Conservation (phyloP, 1,284 basidiomycete genomes). For the Ganoderma leucocontextum region DNA sequence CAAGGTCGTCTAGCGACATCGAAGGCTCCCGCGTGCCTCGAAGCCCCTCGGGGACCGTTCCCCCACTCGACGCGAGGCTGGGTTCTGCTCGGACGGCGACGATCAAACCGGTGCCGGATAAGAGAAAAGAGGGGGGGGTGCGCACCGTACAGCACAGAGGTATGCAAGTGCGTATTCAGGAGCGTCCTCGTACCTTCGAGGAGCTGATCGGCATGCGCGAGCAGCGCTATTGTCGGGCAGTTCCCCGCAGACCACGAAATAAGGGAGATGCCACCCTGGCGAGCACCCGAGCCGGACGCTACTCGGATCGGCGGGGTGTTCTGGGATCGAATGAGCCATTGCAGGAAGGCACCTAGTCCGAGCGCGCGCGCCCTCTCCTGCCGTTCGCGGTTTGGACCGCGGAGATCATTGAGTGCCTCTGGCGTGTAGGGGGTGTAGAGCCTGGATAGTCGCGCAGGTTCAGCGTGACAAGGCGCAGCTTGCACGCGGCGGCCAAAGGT, state of each 20-base stretch:
- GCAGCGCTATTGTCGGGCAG: slow-evolving; percentile 28
- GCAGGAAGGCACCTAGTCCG: slow-evolving; percentile 41
- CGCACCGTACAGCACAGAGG: slow-evolving; percentile 38
- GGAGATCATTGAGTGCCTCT: slow-evolving; percentile 38
- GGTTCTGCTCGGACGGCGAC: slow-evolving; percentile 10
- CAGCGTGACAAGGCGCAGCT: slow-evolving; percentile 41
- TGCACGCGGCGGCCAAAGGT: slow-evolving; percentile 35
- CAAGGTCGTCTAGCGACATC: slow-evolving; percentile 19
- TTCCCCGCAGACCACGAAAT: slow-evolving; percentile 41
- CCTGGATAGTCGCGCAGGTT: slow-evolving; percentile 45
- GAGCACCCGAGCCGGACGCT: slow-evolving; percentile 1
- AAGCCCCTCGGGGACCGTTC: slow-evolving; percentile 11
- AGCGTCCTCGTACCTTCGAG: slow-evolving; percentile 28
- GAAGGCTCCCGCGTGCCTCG: slow-evolving; percentile 8
- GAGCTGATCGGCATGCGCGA: slow-evolving; percentile 36
- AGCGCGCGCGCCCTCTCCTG: slow-evolving; percentile 33
- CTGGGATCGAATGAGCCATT: slow-evolving; percentile 35
- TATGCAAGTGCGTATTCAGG: slow-evolving; percentile 34
- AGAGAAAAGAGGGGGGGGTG: not conserved
- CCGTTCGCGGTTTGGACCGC: slow-evolving; percentile 22
- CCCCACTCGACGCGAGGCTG: slow-evolving; percentile 12
- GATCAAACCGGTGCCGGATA: not conserved
- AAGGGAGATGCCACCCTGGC: slow-evolving; percentile 38
- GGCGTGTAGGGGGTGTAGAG: slow-evolving; percentile 37
- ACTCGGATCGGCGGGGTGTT: slow-evolving; percentile 32